Evolutionary conservation across 305 asterid species (phyloP).

Genomic region (Fraxinus nigra): DNA sequence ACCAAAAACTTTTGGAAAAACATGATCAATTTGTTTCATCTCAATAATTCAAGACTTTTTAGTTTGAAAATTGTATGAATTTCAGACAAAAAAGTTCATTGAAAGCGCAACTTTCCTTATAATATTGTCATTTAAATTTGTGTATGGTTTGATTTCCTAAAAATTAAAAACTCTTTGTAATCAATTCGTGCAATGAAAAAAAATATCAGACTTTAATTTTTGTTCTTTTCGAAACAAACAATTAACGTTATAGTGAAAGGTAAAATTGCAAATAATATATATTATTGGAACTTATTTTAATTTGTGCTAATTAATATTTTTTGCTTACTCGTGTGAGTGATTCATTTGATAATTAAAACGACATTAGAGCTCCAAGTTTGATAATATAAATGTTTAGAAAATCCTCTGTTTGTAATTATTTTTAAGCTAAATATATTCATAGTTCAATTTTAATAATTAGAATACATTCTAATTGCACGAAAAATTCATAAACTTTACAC

Average conservation of each 20-base stretch:
- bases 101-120: background rate
- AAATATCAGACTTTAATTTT: constrained; percentile 8
- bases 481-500: too few species aligned
- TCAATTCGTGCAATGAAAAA: background rate
- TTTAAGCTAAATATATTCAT: too few species aligned
- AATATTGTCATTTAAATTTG: constrained; percentile 14
- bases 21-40: constrained; percentile 2
- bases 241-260: constrained; percentile 16
- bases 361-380: background rate
- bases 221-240: background rate
- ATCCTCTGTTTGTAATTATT: too few species aligned
- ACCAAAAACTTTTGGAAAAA: constrained; percentile 28
- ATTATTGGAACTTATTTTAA: background rate
- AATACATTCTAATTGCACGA: too few species aligned
- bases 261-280: background rate
- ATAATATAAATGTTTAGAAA: background rate
- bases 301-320: background rate
- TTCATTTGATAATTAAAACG: background rate
- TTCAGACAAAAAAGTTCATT: constrained; percentile 16
- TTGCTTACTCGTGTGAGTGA: background rate
- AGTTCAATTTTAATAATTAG: too few species aligned
- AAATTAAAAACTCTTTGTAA: constrained; percentile 18
- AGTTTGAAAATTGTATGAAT: constrained; percentile 24
- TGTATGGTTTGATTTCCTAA: background rate
- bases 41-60: constrained; percentile 36